Percentiles rank a stretch among this genome's conserved stretches.
Evolutionary conservation across 2,329 filamentous ascomycete species (phyloP).

Genomic region (Biscogniauxia mediterranea): DNA sequence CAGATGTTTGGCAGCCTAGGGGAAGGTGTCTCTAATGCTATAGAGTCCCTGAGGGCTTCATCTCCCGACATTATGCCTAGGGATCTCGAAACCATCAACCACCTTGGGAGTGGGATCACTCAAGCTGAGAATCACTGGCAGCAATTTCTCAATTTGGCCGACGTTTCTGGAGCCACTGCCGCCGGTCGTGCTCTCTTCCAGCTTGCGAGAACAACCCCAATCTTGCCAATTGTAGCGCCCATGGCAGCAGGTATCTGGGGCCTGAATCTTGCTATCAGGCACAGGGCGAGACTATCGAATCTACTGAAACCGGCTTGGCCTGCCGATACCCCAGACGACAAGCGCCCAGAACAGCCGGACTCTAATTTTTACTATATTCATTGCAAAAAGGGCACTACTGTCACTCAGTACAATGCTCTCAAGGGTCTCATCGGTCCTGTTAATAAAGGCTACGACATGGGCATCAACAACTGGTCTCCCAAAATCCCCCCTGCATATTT

Average conservation of each 20-base stretch:
- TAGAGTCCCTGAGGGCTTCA: neutral
- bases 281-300: neutral
- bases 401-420: neutral
- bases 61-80: neutral
- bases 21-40: neutral
- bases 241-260: neutral
- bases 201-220: neutral
- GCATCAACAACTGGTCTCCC: neutral
- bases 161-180: neutral
- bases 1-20: neutral
- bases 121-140: neutral
- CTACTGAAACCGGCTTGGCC: neutral
- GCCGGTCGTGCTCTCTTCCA: neutral
- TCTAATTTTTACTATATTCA: neutral
- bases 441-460: neutral
- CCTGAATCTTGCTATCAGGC: neutral
- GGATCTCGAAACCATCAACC: neutral
- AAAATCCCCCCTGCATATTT: neutral
- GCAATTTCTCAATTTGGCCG: neutral
- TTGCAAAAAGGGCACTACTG: neutral
- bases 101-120: neutral
- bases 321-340: neutral
- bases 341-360: neutral
- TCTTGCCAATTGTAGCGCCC: neutral
- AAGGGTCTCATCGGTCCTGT: neutral